These are phyloP conservation scores for Dioscorea zingiberensis DNA, from an alignment of 106 monocot species.

Conservation along the genomic window DNA sequence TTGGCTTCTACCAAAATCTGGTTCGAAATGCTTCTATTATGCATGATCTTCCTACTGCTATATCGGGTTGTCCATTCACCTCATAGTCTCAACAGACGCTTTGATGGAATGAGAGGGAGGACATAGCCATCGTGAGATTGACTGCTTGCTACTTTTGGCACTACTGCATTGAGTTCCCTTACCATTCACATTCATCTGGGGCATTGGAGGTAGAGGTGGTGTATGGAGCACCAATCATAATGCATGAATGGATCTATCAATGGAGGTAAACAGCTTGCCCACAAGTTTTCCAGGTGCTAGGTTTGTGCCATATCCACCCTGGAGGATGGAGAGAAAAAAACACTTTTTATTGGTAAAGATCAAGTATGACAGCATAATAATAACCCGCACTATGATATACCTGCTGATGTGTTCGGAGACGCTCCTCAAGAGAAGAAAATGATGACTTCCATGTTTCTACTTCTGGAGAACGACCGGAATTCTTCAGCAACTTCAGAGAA, in stretches of 20 bases:
- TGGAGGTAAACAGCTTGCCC: conserved; percentile 75
- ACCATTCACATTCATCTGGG: conserved; percentile 25
- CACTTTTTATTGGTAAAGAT: no score
- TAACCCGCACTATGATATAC: conserved; percentile 18
- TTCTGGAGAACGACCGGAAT: conserved; percentile 68
- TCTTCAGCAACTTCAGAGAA: conserved; percentile 67
- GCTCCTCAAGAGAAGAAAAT: conserved; percentile 80
- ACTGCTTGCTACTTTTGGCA: conserved; percentile 51
- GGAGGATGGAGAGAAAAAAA: conserved; percentile 2
- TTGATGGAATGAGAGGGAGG: conserved; percentile 76
- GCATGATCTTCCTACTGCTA: conserved; percentile 33
- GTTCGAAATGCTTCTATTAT: conserved; percentile 89
- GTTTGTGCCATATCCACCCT: conserved; percentile 87
- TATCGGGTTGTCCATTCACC: conserved; percentile 53
- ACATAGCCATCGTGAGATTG: conserved; percentile 71
- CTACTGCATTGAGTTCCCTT: conserved; percentile 24
- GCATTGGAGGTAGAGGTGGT: conserved; percentile 55
- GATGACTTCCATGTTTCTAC: conserved; percentile 71
- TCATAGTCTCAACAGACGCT: conserved; percentile 76
- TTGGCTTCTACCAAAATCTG: conserved; percentile 79
- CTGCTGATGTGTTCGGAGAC: conserved; percentile 83
- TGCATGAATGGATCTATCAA: conserved; percentile 80
- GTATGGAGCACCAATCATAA: conserved; percentile 94
- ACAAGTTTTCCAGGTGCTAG: conserved; percentile 83
- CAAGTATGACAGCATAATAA: no score